Evolutionary conservation across 169 alveolate genomes (phyloP), one percentile per base, ranked within the genome.

Genomic region (Eimeria necatrix): DNA sequence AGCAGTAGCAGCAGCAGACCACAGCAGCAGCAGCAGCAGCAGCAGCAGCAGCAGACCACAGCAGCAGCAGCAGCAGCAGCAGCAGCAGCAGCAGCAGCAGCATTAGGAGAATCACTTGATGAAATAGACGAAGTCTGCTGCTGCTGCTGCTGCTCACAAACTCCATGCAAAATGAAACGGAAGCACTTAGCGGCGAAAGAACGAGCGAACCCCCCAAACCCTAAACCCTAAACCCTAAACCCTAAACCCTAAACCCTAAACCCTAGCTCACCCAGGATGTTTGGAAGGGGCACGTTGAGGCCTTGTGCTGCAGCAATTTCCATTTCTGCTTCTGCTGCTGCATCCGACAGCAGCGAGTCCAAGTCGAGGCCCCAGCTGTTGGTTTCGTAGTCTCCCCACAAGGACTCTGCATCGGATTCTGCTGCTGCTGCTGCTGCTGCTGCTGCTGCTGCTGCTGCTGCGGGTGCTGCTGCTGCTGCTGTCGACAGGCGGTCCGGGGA

Each of bases 371-470:
- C 68, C 88, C 88, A 78, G 20, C 68, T 78, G 7, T 51, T 68
- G 22, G 41, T 46, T 3, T 78, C 88, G 20, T 20, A n/a, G 48
- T 78, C 88, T 7, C 88, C 88, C 88, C 88, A 78, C n/a, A 78
- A 7, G 3, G 88, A 78, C 68, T 78, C 70, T 4, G 12, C n/a
- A 3, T 78, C 88, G 5, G 68, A 26, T 4, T 78, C 68, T 51
- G 51, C 88, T 51, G 59, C 70, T 78, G 61, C 68, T 78, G 70
- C 88, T 78, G 88, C 88, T 78, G 70, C 68, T 78, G 88, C 88
- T 51, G 88, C 88, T 78, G 84, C 26, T 73, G 56, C 59, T 26
- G 84, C 24, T 10, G 51, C 59, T 73, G 51, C 84, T 9, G 18
- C 32, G 41, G 46, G 26, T 7, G 26, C 12, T 7, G 32, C 22